Conservation (phyloP, 1,284 basidiomycete species). For the Pseudozyma hubeiensis region DNA sequence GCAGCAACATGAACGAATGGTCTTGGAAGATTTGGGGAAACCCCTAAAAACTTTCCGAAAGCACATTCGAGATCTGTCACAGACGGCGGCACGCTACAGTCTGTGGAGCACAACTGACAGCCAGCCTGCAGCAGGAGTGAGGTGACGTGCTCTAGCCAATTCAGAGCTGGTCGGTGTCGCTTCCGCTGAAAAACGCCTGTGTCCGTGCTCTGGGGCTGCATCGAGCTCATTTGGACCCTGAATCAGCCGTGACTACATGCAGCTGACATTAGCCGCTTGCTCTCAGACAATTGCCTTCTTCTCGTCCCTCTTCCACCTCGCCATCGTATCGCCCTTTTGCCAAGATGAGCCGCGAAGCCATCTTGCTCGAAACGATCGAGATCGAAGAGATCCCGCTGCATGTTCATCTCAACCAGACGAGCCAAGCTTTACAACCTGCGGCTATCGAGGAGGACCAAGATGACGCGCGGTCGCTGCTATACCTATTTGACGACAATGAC, state of each 20-base stretch:
- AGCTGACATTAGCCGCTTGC: neutral
- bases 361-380: slow-evolving; percentile 25
- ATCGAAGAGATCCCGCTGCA: slow-evolving; percentile 42
- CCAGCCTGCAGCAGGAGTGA: too few species aligned
- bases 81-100: neutral
- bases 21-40: neutral
- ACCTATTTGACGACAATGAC: slow-evolving; percentile 50
- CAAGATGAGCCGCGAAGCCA: slow-evolving; percentile 14
- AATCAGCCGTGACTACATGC: neutral
- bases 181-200: neutral
- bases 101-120: too few species aligned
- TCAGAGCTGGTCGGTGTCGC: slow-evolving; percentile 1
- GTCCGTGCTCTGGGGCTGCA: neutral
- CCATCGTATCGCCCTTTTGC: neutral
- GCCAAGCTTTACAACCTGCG: slow-evolving; percentile 27
- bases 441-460: slow-evolving; percentile 47
- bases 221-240: slow-evolving; percentile 12
- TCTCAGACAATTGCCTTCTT: neutral
- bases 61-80: slow-evolving; percentile 11
- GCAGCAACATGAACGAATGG: neutral
- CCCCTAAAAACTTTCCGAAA: slow-evolving; percentile 13
- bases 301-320: neutral
- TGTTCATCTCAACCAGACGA: slow-evolving; percentile 9
- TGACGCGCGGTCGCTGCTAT: slow-evolving; percentile 48
- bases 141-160: neutral